Evolutionary conservation across 2,329 filamentous ascomycete genomes (phyloP).

Genomic region (Cephalotrichum gorgonifer): DNA sequence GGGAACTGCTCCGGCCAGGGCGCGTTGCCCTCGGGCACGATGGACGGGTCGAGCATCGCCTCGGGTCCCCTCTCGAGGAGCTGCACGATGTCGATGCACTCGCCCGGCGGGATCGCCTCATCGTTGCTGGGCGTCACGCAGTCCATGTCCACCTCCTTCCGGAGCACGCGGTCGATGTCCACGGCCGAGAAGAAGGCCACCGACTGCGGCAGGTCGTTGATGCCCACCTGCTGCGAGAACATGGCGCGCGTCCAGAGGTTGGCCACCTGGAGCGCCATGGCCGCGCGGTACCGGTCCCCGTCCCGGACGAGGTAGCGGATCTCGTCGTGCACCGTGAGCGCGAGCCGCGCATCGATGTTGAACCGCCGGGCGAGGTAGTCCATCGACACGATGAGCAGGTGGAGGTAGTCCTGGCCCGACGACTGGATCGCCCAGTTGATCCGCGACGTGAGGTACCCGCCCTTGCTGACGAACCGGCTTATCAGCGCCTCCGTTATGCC

Average conservation of each 20-base stretch:
- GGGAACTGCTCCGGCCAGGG: constrained; percentile 51
- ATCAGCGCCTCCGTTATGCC: constrained; percentile 95
- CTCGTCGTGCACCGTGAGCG: constrained; percentile 95
- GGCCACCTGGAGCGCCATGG: constrained; percentile 85
- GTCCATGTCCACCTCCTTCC: constrained; percentile 97
- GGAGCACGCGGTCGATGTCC: constrained; percentile 88
- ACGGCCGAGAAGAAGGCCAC: constrained; percentile 95
- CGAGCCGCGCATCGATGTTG: constrained; percentile 73
- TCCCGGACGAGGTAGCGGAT: constrained; percentile 86
- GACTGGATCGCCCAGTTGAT: constrained; percentile 99
- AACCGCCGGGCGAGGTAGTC: constrained; percentile 82
- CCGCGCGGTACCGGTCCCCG: constrained; percentile 76
- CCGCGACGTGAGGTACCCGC: constrained; percentile 86
- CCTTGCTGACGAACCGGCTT: constrained; percentile 75
- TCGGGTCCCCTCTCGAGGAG: constrained; percentile 62
- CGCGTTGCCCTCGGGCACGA: constrained; percentile 39
- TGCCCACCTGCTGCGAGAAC: constrained; percentile 95
- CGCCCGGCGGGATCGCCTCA: constrained; percentile 68
- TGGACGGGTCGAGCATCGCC: constrained; percentile 58
- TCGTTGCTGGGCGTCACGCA: constrained; percentile 86
- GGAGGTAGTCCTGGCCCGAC: constrained; percentile 92
- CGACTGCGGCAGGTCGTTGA: constrained; percentile 84
- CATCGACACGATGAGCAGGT: constrained; percentile 88
- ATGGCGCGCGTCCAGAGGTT: constrained; percentile 97
- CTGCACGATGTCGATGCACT: constrained; percentile 73